Percentiles rank a stretch among this genome's conserved stretches.
Conservation (phyloP, 192 early-diverging fungal genomes). For the Backusella australiensis region DNA sequence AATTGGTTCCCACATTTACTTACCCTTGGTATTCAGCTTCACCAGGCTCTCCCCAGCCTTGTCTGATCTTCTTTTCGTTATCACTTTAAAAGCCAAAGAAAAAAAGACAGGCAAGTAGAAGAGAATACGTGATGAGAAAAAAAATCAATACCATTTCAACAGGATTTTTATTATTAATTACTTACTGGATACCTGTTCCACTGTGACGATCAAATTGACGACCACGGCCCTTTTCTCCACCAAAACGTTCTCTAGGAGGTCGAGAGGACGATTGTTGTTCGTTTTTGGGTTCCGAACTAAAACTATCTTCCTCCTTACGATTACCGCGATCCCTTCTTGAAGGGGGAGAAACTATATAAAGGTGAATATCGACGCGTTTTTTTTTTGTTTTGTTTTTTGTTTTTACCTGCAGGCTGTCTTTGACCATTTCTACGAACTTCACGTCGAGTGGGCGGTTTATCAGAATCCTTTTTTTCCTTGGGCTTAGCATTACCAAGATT, state of each 20-base stretch:
- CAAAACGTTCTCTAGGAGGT: not conserved
- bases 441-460: slow-evolving; percentile 7
- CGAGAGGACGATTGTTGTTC: not conserved
- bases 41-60: slow-evolving; percentile 72
- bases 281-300: not conserved
- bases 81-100: slow-evolving; percentile 41
- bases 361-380: not conserved
- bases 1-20: slow-evolving; percentile 2
- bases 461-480: slow-evolving; percentile 2
- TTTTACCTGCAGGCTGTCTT: slow-evolving; percentile 16
- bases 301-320: not conserved
- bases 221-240: not conserved
- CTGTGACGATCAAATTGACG: slow-evolving; percentile 85
- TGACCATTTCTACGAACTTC: not conserved
- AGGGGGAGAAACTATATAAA: slow-evolving; percentile 9
- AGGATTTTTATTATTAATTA: not conserved
- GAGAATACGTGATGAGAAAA: not conserved
- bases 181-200: slow-evolving; percentile 59
- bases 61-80: slow-evolving; percentile 87
- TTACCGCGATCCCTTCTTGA: slow-evolving; percentile 14
- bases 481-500: slow-evolving; percentile 11
- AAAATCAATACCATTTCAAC: not conserved
- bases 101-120: not conserved
- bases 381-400: not conserved
- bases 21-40: slow-evolving; percentile 52